Evolutionary conservation across 306 rosid species (phyloP).

Genomic region (Mucuna pruriens): DNA sequence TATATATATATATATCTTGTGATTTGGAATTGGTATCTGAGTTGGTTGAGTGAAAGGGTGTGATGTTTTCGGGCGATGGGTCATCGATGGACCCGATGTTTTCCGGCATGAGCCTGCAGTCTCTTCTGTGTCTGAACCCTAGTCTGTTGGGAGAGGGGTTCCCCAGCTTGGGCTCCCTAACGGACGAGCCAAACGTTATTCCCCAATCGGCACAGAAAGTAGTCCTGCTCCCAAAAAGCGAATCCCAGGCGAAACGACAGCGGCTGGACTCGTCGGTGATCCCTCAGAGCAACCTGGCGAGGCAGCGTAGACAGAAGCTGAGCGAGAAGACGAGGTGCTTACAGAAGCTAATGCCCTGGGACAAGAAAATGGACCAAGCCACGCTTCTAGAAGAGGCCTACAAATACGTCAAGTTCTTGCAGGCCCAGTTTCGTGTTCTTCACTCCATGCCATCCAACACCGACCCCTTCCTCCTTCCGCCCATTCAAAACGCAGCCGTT

Average conservation of each 20-base stretch:
- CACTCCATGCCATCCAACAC: constrained; percentile 66
- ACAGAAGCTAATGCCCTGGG: constrained; percentile 84
- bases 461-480: neutral
- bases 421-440: constrained; percentile 68
- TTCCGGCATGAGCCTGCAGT: constrained; percentile 55
- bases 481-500: neutral
- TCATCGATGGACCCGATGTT: constrained; percentile 54
- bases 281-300: constrained; percentile 56
- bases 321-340: constrained; percentile 86
- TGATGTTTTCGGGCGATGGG: neutral
- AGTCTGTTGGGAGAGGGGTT: constrained; percentile 15
- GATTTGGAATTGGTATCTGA: no score
- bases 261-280: neutral
- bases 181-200: neutral
- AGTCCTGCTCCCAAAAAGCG: constrained; percentile 30
- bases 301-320: constrained; percentile 71
- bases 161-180: neutral
- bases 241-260: constrained; percentile 9
- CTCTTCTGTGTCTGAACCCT: constrained; percentile 49
- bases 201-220: neutral
- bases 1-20: no score
- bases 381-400: constrained; percentile 69
- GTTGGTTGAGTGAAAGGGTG: no score
- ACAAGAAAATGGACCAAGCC: constrained; percentile 86
- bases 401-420: constrained; percentile 75